These are phyloP conservation scores for Ganoderma boninense DNA, from an alignment of 1,284 basidiomycete genomes.

Conservation along the genomic window DNA sequence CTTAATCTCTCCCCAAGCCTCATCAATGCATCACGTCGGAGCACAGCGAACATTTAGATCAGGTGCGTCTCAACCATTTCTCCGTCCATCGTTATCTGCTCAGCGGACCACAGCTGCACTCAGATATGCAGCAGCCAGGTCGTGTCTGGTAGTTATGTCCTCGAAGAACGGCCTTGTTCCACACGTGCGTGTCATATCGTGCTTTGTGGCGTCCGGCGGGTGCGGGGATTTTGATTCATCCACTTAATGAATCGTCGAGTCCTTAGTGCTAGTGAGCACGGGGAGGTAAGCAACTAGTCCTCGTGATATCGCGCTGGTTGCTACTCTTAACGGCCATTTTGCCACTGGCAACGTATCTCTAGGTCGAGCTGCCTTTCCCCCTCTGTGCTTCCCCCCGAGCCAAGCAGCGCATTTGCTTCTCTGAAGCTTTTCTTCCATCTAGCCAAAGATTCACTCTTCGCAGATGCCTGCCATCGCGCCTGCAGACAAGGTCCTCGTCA, in stretches of 20 bases:
- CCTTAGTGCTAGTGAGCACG: too few relatives aligned
- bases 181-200: background rate
- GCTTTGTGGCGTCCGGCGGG: background rate
- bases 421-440: background rate
- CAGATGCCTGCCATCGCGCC: slow-evolving; percentile 34
- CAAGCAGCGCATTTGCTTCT: background rate
- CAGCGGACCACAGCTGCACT: background rate
- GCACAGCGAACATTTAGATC: background rate
- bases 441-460: background rate
- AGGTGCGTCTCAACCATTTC: background rate
- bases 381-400: background rate
- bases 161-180: background rate
- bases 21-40: too few relatives aligned
- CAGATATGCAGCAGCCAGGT: background rate
- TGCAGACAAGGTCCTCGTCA: slow-evolving; percentile 43
- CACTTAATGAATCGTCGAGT: too few relatives aligned
- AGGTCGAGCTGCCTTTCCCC: too few relatives aligned
- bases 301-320: background rate
- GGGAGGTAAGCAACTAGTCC: background rate
- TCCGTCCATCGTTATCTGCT: background rate
- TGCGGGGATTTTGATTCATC: background rate
- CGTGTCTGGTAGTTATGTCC: background rate
- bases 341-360: background rate
- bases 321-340: background rate
- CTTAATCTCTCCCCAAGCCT: too few relatives aligned